Evolutionary conservation across 495 filamentous ascomycete species (phyloP).

Genomic region (Trichocladium antarcticum): DNA sequence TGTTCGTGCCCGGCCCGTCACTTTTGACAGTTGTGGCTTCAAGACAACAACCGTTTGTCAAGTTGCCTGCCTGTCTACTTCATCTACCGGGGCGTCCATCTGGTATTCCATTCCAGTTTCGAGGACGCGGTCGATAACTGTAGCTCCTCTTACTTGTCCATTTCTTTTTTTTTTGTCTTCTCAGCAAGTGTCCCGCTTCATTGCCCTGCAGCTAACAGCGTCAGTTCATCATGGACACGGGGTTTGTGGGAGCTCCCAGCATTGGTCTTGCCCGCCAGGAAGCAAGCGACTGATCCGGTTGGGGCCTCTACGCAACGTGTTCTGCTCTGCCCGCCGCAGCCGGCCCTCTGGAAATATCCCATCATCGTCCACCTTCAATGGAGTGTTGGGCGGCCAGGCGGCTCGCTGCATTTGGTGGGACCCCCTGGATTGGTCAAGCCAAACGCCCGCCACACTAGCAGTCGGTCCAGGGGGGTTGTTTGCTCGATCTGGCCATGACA

Average conservation of each 20-base stretch:
- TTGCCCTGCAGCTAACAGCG: no score
- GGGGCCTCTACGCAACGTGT: neutral
- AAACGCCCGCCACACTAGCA: neutral
- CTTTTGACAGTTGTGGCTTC: no score
- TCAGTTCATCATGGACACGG: no score
- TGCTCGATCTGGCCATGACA: slow-evolving; percentile 6
- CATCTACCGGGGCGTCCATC: no score
- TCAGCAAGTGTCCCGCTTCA: no score
- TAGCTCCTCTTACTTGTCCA: no score
- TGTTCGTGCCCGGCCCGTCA: neutral
- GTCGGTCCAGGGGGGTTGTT: slow-evolving; percentile 6
- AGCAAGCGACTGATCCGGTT: neutral
- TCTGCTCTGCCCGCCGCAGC: neutral
- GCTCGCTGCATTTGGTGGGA: neutral
- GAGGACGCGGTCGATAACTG: no score
- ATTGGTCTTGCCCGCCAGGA: no score
- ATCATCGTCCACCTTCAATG: neutral
- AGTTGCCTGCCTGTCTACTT: neutral
- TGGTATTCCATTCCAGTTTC: no score
- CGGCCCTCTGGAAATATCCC: neutral
- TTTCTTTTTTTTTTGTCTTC: no score
- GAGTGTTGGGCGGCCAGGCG: neutral
- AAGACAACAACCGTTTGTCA: neutral
- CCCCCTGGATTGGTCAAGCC: neutral
- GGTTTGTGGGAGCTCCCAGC: no score